These are phyloP conservation scores for Yamadazyma friedrichii DNA, from an alignment of 1,139 yeast genomes.

Conservation along the genomic window DNA sequence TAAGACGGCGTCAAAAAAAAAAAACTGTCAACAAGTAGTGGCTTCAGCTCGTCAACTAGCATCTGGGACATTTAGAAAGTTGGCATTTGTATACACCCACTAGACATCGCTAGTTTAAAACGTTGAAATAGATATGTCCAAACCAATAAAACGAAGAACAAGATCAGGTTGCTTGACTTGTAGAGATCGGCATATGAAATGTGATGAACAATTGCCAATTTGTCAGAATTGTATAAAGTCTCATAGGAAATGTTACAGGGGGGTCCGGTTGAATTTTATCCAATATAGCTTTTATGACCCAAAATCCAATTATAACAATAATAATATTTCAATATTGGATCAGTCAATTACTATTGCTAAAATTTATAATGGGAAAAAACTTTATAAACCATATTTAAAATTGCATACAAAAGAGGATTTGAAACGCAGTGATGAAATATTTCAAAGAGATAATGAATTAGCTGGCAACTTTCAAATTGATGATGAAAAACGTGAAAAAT, in stretches of 20 bases:
- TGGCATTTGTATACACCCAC: not conserved
- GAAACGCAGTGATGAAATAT: constrained; percentile 32
- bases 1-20: too few species aligned
- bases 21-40: too few species aligned
- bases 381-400: constrained; percentile 33
- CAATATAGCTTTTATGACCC: constrained; percentile 45
- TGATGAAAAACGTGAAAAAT: constrained; percentile 10
- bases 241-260: constrained; percentile 43
- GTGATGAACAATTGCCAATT: constrained; percentile 48
- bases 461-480: constrained; percentile 9
- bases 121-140: constrained; percentile 4
- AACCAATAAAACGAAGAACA: constrained; percentile 31
- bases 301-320: constrained; percentile 12
- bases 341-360: constrained; percentile 45
- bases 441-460: constrained; percentile 25
- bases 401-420: constrained; percentile 32
- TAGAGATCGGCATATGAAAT: constrained; percentile 49
- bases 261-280: constrained; percentile 45
- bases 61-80: not conserved
- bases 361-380: constrained; percentile 31
- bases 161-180: constrained; percentile 50
- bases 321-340: constrained; percentile 27
- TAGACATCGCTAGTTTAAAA: too few species aligned
- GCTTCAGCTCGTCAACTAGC: too few species aligned
- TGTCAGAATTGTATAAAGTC: constrained; percentile 46